phyloP scores from a whole-genome alignment of 2,329 filamentous ascomycete species.

The Fusarium secorum region DNA sequence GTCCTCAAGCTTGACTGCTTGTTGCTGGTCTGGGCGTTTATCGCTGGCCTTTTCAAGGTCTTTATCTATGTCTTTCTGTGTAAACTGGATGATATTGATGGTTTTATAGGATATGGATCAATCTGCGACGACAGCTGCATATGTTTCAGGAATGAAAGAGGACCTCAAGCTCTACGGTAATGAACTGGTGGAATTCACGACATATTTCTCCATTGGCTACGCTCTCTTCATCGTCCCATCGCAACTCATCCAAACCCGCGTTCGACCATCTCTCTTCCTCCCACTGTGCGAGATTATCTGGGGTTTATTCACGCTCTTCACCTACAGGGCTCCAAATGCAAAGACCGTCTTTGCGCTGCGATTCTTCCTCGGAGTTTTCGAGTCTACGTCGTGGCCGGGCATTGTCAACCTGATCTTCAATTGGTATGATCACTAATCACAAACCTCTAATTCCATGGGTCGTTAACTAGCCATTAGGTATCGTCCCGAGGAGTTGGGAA shows the following conservation, averaged over 20 bases:
- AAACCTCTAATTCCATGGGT: rapidly evolving
- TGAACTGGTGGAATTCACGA: conserved; percentile 37
- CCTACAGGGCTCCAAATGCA: conserved; percentile 27
- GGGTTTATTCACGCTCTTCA: conserved; percentile 33
- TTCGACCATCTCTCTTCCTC: conserved; percentile 33
- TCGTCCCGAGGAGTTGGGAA: conserved; percentile 31
- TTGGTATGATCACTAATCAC: conserved; percentile 2
- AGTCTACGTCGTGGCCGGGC: conserved; percentile 37
- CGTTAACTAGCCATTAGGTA: conserved; percentile 6
- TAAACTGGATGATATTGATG: not conserved
- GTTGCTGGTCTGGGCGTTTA: conserved; percentile 39
- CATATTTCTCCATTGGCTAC: conserved; percentile 39
- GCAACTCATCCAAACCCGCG: conserved; percentile 33
- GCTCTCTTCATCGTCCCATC: conserved; percentile 36
- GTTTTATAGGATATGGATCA: conserved; percentile 35
- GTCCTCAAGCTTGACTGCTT: conserved; percentile 43
- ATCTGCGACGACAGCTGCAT: conserved; percentile 33
- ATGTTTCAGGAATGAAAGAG: conserved; percentile 37
- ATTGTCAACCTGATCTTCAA: conserved; percentile 37
- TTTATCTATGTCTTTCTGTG: rapidly evolving
- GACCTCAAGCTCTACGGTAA: conserved; percentile 26
- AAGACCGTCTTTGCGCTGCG: conserved; percentile 24
- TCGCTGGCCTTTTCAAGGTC: conserved; percentile 27
- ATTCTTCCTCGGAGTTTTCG: conserved; percentile 37
- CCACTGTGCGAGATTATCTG: conserved; percentile 35